These are phyloP conservation scores for Aureobasidium subglaciale DNA, from an alignment of 2,329 filamentous ascomycete species.

Conservation along the genomic window DNA sequence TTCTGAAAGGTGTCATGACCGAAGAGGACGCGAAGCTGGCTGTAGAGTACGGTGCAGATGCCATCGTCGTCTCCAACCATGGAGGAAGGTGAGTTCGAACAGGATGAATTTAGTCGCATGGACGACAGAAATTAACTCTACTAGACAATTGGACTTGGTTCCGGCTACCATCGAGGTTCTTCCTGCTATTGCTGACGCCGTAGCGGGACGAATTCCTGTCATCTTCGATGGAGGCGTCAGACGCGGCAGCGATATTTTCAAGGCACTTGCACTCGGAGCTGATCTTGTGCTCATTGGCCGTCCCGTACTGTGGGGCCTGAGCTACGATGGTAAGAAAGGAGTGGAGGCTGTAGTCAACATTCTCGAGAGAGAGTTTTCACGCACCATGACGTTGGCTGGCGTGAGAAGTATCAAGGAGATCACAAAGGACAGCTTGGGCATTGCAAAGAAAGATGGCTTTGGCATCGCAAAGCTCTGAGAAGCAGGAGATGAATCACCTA, in stretches of 20 bases:
- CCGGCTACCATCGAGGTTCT: constrained; percentile 42
- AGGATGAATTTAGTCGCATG: neutral
- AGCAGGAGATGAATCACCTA: too few species aligned
- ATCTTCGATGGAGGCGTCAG: constrained; percentile 53
- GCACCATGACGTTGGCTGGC: constrained; percentile 23
- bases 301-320: constrained; percentile 18
- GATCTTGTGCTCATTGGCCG: constrained; percentile 27
- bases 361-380: constrained; percentile 17
- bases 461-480: constrained; percentile 17
- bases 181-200: constrained; percentile 24
- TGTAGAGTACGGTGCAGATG: constrained; percentile 35
- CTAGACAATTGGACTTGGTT: constrained; percentile 41
- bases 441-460: constrained; percentile 19
- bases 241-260: constrained; percentile 48
- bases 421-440: constrained; percentile 17
- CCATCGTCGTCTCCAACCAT: constrained; percentile 40
- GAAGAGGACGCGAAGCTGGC: constrained; percentile 38
- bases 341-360: constrained; percentile 16
- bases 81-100: neutral
- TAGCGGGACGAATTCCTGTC: constrained; percentile 41
- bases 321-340: constrained; percentile 17
- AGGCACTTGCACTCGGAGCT: constrained; percentile 44
- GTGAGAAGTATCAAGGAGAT: constrained; percentile 20
- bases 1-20: constrained; percentile 39
- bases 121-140: constrained; percentile 43